These are phyloP conservation scores for Stromatinia cepivora DNA, from an alignment of 2,329 filamentous ascomycete genomes.

Conservation along the genomic window DNA sequence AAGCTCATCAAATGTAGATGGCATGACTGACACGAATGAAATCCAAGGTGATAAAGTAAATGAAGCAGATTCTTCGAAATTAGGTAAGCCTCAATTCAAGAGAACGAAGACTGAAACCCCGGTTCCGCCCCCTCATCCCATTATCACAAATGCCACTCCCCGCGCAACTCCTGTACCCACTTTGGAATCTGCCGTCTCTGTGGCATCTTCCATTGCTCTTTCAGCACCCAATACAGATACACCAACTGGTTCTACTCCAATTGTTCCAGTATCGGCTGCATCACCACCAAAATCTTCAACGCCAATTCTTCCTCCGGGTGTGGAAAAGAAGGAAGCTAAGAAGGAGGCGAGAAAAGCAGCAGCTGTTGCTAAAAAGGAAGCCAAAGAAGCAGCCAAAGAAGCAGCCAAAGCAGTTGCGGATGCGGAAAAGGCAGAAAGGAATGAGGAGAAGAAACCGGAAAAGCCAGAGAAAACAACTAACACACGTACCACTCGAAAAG, in stretches of 20 bases:
- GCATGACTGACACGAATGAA: slow-evolving; percentile 30
- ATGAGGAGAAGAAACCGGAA: slow-evolving; percentile 13
- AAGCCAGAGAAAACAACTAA: slow-evolving; percentile 19
- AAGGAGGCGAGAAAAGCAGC: slow-evolving; percentile 29
- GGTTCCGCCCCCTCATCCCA: slow-evolving; percentile 48
- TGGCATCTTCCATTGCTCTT: slow-evolving; percentile 27
- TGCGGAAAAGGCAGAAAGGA: slow-evolving; percentile 13
- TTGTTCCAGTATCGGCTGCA: slow-evolving; percentile 19
- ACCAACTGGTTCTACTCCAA: slow-evolving; percentile 24
- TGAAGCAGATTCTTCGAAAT: slow-evolving; percentile 27
- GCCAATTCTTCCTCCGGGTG: slow-evolving; percentile 40
- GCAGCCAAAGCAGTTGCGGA: slow-evolving; percentile 8
- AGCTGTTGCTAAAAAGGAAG: slow-evolving; percentile 5
- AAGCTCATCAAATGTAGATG: slow-evolving; percentile 27
- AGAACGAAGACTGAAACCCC: slow-evolving; percentile 59
- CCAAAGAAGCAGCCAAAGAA: slow-evolving; percentile 19
- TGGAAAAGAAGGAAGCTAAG: slow-evolving; percentile 34
- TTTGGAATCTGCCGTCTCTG: slow-evolving; percentile 31
- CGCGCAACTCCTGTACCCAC: slow-evolving; percentile 32
- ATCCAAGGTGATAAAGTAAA: slow-evolving; percentile 22
- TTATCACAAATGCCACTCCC: slow-evolving; percentile 40
- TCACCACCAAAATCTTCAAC: slow-evolving; percentile 41
- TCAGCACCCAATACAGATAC: slow-evolving; percentile 26
- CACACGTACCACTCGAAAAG: slow-evolving; percentile 20
- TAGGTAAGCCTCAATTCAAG: slow-evolving; percentile 48